A percentile compares a stretch with the other conserved stretches of the same genome.
These are phyloP conservation scores for Teratosphaeria nubilosa DNA, from an alignment of 2,329 filamentous ascomycete species.

Conservation along the genomic window DNA sequence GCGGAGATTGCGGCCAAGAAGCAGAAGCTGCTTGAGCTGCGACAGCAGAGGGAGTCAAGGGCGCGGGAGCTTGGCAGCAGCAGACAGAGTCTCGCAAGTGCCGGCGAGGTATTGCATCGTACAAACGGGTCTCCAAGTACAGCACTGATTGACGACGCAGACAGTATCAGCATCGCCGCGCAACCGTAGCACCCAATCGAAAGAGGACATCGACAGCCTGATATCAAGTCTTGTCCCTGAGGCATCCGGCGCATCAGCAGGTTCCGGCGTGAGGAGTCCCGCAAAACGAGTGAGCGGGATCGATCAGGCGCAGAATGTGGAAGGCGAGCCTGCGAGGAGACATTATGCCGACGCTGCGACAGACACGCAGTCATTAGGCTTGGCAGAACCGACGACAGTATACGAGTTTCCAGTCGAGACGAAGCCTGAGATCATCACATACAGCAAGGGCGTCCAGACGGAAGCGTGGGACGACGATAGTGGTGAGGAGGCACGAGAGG, in stretches of 20 bases:
- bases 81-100: constrained; percentile 54
- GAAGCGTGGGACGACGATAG: constrained; percentile 57
- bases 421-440: constrained; percentile 72
- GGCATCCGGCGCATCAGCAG: constrained; percentile 29
- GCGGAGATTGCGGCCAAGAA: constrained; percentile 96
- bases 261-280: constrained; percentile 18
- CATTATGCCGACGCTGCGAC: constrained; percentile 28
- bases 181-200: constrained; percentile 44
- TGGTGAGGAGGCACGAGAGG: constrained; percentile 19
- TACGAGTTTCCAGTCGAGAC: constrained; percentile 65
- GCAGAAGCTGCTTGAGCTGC: constrained; percentile 92
- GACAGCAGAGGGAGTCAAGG: constrained; percentile 77
- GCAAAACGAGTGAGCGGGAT: constrained; percentile 16
- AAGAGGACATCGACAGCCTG: constrained; percentile 71
- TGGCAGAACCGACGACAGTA: constrained; percentile 63
- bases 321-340: constrained; percentile 18
- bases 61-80: constrained; percentile 63
- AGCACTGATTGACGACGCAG: constrained; percentile 32
- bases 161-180: constrained; percentile 62
- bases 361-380: constrained; percentile 60
- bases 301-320: constrained; percentile 9
- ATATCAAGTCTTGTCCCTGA: constrained; percentile 69
- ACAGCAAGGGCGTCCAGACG: constrained; percentile 91
- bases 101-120: constrained; percentile 47
- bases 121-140: neutral